Evolutionary conservation across 176 grass and related monocot genomes (phyloP).

Genomic region (Carex scoparia): DNA sequence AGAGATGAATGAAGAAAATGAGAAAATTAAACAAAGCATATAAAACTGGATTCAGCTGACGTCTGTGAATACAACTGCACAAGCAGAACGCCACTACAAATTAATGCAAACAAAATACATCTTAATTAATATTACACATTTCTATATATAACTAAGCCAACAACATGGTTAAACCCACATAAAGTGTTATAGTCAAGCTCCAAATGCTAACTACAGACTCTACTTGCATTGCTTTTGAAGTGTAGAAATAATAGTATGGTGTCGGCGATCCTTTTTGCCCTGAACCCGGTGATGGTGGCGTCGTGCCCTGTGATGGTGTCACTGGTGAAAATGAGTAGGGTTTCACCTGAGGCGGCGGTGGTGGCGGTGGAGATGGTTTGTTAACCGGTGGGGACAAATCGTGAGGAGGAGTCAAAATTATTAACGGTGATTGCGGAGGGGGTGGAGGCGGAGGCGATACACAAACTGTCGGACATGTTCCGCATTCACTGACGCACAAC

Average conservation of each 20-base stretch:
- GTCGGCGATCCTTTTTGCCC: not conserved
- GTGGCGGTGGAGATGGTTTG: slow-evolving; percentile 16
- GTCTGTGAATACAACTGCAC: not conserved
- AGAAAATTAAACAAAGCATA: not conserved
- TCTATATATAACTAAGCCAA: not conserved
- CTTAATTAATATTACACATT: slow-evolving; percentile 11
- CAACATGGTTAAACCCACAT: slow-evolving; percentile 22
- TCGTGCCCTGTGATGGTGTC: not conserved
- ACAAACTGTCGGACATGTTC: slow-evolving; percentile 55
- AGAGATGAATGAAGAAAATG: not conserved
- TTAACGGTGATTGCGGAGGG: slow-evolving; percentile 27
- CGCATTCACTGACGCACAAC: slow-evolving; percentile 57
- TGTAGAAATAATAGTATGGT: slow-evolving; percentile 74
- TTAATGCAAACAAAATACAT: slow-evolving; percentile 1
- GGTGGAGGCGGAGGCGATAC: slow-evolving; percentile 46
- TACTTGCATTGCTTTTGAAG: slow-evolving; percentile 32
- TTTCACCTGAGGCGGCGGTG: slow-evolving; percentile 38
- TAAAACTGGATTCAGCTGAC: not conserved
- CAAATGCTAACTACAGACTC: slow-evolving; percentile 18
- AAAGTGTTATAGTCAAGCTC: slow-evolving; percentile 7
- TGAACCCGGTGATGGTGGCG: not conserved
- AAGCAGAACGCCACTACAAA: not conserved
- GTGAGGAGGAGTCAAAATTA: slow-evolving; percentile 37
- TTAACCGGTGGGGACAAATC: slow-evolving; percentile 14
- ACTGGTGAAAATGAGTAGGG: slow-evolving; percentile 19